Conservation (phyloP, 495 filamentous ascomycete genomes). For the Halenospora varia region DNA sequence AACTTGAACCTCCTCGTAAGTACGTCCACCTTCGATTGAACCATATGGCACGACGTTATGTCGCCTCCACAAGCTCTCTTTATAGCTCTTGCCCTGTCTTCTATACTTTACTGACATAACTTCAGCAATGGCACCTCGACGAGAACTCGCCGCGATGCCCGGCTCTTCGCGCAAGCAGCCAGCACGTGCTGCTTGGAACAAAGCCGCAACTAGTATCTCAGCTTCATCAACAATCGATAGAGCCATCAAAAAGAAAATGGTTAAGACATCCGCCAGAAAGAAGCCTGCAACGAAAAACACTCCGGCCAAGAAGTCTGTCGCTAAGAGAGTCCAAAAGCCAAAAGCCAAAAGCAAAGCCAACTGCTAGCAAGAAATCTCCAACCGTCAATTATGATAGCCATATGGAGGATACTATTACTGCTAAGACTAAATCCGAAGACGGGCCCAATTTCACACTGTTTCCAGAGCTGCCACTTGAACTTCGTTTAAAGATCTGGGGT, state of each 20-base stretch:
- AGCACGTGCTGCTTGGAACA: background rate
- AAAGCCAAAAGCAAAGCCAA: no score
- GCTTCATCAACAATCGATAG: background rate
- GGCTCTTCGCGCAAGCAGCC: background rate
- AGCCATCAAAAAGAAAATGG: background rate
- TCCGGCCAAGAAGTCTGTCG: no score
- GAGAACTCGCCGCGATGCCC: background rate
- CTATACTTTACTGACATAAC: background rate
- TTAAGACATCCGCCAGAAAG: background rate
- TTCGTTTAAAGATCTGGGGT: constrained; percentile 1
- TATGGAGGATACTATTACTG: background rate
- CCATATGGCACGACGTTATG: background rate
- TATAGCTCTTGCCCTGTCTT: background rate
- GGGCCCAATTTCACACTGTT: background rate
- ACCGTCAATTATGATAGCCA: background rate
- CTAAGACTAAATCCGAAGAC: background rate
- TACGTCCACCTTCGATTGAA: no score
- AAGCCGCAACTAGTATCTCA: background rate
- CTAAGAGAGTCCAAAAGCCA: no score
- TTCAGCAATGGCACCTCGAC: background rate
- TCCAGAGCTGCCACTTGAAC: background rate
- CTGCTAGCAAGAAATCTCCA: background rate
- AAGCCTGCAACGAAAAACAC: no score
- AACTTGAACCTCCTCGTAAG: no score
- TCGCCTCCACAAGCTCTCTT: background rate